These are phyloP conservation scores for Cicer pinnatifidum DNA, from an alignment of 306 rosid genomes.

Conservation along the genomic window DNA sequence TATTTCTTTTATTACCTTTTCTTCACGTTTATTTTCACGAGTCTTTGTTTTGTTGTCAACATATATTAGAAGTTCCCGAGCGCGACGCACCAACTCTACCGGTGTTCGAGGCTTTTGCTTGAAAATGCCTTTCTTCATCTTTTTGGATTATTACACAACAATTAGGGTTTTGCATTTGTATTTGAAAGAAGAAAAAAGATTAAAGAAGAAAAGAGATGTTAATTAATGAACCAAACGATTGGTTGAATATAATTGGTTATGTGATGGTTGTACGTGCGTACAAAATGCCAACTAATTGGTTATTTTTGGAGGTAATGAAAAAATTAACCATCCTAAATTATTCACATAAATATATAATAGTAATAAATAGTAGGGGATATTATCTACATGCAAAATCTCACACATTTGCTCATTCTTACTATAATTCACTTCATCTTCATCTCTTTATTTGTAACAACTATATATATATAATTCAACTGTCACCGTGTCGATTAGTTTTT, in stretches of 20 bases:
- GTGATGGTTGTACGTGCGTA: not conserved
- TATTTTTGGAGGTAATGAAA: constrained; percentile 36
- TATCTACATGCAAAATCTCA: not conserved
- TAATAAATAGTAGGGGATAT: not conserved
- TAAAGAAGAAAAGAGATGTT: not conserved
- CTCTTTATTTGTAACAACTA: not conserved
- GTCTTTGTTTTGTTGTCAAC: constrained; percentile 33
- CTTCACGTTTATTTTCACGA: constrained; percentile 56
- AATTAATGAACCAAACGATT: not conserved
- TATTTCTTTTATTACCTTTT: constrained; percentile 47
- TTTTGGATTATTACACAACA: not conserved
- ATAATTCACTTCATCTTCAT: not conserved
- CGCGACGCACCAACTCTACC: constrained; percentile 53
- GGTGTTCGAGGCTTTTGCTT: constrained; percentile 54
- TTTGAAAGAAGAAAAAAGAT: not conserved
- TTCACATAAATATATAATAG: not conserved
- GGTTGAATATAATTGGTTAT: not conserved
- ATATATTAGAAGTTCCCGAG: constrained; percentile 50
- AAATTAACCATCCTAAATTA: constrained; percentile 23
- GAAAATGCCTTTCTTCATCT: constrained; percentile 53
- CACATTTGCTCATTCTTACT: not conserved
- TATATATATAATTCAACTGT: no score
- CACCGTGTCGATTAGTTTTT: no score
- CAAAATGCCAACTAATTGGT: constrained; percentile 19
- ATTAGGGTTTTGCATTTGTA: constrained; percentile 37